Evolutionary conservation across 2,329 filamentous ascomycete genomes (phyloP).

Genomic region (Paraconiothyrium brasiliense): DNA sequence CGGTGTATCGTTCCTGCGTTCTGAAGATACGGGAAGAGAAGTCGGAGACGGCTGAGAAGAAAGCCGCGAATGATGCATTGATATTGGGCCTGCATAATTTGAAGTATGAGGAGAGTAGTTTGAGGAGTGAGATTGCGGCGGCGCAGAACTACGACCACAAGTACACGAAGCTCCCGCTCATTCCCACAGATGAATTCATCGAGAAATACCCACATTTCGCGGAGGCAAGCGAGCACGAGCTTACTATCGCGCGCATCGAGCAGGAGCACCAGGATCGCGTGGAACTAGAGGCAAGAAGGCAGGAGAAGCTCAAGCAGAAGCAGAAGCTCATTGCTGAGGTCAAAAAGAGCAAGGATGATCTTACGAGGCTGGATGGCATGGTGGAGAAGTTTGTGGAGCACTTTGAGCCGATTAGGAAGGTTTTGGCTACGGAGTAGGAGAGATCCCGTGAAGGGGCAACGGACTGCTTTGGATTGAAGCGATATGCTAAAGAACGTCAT

Average conservation of each 20-base stretch:
- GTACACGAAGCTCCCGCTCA: constrained; percentile 84
- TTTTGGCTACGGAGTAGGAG: constrained; percentile 76
- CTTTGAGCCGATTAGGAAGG: constrained; percentile 86
- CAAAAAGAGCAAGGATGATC: constrained; percentile 91
- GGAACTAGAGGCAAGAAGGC: constrained; percentile 82
- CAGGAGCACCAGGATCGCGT: constrained; percentile 88
- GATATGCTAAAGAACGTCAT: background rate
- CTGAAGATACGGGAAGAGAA: constrained; percentile 87
- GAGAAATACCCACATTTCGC: constrained; percentile 76
- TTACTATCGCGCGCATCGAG: constrained; percentile 91
- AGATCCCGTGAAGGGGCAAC: background rate
- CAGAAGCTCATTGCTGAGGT: constrained; percentile 77
- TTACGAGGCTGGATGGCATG: constrained; percentile 90
- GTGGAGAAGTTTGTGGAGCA: constrained; percentile 94
- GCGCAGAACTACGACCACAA: constrained; percentile 94
- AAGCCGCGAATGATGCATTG: constrained; percentile 89
- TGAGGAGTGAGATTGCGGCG: constrained; percentile 87
- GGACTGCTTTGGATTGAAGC: background rate
- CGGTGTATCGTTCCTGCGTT: constrained; percentile 82
- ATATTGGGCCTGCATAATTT: constrained; percentile 95
- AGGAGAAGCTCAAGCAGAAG: constrained; percentile 69
- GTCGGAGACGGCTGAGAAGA: constrained; percentile 81
- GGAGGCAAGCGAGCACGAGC: constrained; percentile 76
- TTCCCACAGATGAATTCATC: constrained; percentile 85
- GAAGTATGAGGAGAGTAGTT: constrained; percentile 92